Evolutionary conservation across 805 yeast genomes (phyloP).

Genomic region (Ascoidea rubescens): DNA sequence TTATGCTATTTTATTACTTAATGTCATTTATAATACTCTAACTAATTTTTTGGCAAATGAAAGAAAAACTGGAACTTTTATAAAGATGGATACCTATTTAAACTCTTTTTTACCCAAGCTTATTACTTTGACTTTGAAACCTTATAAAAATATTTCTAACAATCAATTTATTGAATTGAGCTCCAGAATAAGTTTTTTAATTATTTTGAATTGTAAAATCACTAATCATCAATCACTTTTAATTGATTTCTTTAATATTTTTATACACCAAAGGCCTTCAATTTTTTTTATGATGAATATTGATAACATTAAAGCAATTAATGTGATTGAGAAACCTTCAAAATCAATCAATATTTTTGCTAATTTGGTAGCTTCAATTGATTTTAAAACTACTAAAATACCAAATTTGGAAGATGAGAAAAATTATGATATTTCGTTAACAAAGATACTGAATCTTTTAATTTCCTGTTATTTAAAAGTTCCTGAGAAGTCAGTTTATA

Average conservation of each 20-base stretch:
- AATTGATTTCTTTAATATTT: constrained; percentile 22
- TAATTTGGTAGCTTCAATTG: constrained; percentile 38
- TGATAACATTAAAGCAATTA: constrained; percentile 1
- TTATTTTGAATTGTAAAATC: constrained; percentile 17
- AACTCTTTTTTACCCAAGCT: constrained; percentile 25
- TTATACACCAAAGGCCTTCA: constrained; percentile 16
- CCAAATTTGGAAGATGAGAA: background rate
- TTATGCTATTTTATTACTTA: constrained; percentile 4
- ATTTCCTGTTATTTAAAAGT: too few species aligned
- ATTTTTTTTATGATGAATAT: constrained; percentile 1
- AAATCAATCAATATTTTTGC: constrained; percentile 24
- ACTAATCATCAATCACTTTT: constrained; percentile 30
- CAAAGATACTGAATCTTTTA: too few species aligned
- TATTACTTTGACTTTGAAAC: too few species aligned
- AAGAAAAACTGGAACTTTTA: constrained; percentile 1
- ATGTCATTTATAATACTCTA: constrained; percentile 5
- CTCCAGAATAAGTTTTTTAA: constrained; percentile 21
- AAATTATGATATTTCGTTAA: background rate
- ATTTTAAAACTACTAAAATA: constrained; percentile 13
- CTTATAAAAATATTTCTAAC: constrained; percentile 1
- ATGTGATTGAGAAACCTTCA: constrained; percentile 16
- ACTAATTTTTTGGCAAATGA: constrained; percentile 1
- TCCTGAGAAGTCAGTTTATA: constrained; percentile 4
- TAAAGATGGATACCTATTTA: constrained; percentile 20
- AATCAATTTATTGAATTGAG: constrained; percentile 14